Evolutionary conservation across 495 filamentous ascomycete species (phyloP), one percentile per base, ranked within the genome.

Genomic region (Friedmanniomyces simplex): DNA sequence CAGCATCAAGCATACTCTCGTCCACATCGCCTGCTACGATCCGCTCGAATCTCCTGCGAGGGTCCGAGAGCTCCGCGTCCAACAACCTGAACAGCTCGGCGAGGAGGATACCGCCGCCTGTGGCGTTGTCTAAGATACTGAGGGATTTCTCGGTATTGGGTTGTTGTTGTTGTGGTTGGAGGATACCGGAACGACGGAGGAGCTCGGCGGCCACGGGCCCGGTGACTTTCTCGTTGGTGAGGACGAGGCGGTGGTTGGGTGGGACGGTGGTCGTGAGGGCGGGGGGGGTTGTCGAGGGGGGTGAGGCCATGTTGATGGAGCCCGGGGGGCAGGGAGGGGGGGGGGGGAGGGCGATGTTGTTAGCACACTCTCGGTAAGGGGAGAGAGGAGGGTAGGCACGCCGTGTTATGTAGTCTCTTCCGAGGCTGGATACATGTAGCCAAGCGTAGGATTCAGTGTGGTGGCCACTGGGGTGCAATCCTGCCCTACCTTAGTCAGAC

Each of bases 1-100:
- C 24, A n/a, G 18, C 11, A 21, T 39, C 4, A 30, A 58, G 48
- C 47, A 58, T 58, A 14, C 16, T 30, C n/a, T 58, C 56, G 28
- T 58, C 50, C 14, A 52, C 28, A 46, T 58, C 56, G 34, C 30
- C 26, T 7, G 56, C 56, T 24, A 47, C 18, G 10, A 58, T 49
- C 20, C 41, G 22, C n/a, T 48, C 48, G 41, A 49, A 16, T n/a
- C n/a, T n/a, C 8, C 16, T 18, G 2, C 32, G 6, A 18, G 11
- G 8, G 50, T 20, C 26, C 10, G 52, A 28, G 3, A 20, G 41
- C 54, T 56, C 11, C 6, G n/a, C n/a, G n/a, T 18, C n/a, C 12
- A 26, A 21, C 18, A 48, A 14, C 7, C 43, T 30, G 16, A 48
- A 20, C 3, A 56, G 11, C 22, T 46, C 20, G 16, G 41, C 22